Base-by-base conservation (phyloP, 2,329 filamentous ascomycete species). In the Chaetoscypha palmicola region DNA sequence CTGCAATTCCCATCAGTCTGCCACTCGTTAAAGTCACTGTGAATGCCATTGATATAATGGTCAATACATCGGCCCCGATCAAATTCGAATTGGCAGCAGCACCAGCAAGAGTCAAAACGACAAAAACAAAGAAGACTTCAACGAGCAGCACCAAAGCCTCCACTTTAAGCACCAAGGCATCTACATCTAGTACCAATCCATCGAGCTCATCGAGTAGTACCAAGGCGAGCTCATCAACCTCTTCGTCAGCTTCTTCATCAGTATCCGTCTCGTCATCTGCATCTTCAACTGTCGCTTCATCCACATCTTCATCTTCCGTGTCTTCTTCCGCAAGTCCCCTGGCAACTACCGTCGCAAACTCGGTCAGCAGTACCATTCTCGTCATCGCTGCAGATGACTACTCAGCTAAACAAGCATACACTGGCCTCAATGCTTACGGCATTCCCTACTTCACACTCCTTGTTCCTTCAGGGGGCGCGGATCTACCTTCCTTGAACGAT, bases 361-460 rank as follows among this genome's bases (percentile, higher is more conserved):
- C 38, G 5, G 38, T 40, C 12, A 9, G 19, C 26, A 40, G 48
- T 61, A 77, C 73, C 21, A 69, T 80, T 43, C 64, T 81, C 31
- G 64, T 81, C 35, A 66, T 81, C 52, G 75, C 74, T 32, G 66
- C 68, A 49, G 73, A 79, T 56, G 8, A 21, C 9, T 61, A 64
- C 21, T 66, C 72, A 3, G 72, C 71, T 10, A 61, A 61, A 14
- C 68, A 69, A 35, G 71, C 70, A 19, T 69, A 68, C 24, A 69
- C 69, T 12, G 76, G 76, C 20, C 66, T 81, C 5, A 71, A 75
- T 52, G 76, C 67, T 46, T 80, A 80, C 53, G 76, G 77, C 26
- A 80, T 81, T 47, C 75, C 76, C 2, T 80, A 69, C 54, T 64
- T 77, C 51, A 65, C 68, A 3, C 53, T 79, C 10, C 53, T 72